phyloP scores from a whole-genome alignment of 2,329 filamentous ascomycete genomes.

The Pseudogymnoascus sp. region DNA sequence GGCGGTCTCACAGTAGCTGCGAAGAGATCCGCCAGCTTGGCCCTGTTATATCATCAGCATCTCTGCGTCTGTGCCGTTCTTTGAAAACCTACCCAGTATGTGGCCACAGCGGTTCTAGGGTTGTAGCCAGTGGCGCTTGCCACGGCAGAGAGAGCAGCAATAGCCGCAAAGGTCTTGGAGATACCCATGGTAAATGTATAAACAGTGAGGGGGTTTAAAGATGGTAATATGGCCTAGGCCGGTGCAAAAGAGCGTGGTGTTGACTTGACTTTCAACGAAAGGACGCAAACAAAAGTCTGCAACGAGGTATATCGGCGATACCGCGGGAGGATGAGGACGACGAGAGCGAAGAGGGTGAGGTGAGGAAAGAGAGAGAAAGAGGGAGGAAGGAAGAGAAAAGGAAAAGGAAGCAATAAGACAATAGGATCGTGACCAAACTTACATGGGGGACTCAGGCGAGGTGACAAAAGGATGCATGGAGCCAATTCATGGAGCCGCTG shows the following conservation, averaged over 20 bases:
- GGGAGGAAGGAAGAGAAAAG: background rate
- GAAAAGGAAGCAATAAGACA: background rate
- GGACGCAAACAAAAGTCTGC: slow-evolving; percentile 16
- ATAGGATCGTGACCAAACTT: background rate
- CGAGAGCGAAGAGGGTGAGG: background rate
- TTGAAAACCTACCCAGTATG: slow-evolving; percentile 33
- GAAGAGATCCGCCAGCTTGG: slow-evolving; percentile 30
- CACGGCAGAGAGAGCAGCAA: slow-evolving; percentile 21
- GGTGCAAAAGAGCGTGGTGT: slow-evolving; percentile 4
- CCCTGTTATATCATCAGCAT: slow-evolving; percentile 30
- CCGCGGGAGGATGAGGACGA: background rate
- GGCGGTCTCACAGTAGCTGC: slow-evolving; percentile 33
- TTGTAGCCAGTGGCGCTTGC: slow-evolving; percentile 20
- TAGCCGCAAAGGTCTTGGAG: slow-evolving; percentile 21
- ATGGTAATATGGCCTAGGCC: slow-evolving; percentile 11
- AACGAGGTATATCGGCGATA: background rate
- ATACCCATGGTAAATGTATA: slow-evolving; percentile 22
- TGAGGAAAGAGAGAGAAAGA: background rate
- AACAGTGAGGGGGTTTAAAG: slow-evolving; percentile 6
- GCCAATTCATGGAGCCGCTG: background rate
- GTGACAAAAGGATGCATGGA: background rate
- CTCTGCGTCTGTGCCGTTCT: background rate
- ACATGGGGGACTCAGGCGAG: background rate
- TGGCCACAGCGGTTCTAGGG: slow-evolving; percentile 33
- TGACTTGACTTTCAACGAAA: slow-evolving; percentile 11